These are phyloP conservation scores for Metschnikowia lunata DNA, from an alignment of 805 yeast species.

Conservation along the genomic window DNA sequence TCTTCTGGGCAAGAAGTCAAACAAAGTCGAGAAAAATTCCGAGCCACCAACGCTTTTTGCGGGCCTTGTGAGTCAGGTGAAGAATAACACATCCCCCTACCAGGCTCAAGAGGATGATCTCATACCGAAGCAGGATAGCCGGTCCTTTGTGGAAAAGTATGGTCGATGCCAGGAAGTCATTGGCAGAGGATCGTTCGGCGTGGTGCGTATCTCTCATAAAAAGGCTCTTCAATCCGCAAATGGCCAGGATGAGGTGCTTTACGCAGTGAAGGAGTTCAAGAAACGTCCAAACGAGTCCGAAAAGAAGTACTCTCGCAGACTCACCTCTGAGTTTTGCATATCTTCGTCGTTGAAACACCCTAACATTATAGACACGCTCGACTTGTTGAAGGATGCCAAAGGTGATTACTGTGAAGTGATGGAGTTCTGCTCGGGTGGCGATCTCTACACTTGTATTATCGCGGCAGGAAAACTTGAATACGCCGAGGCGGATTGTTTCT, in stretches of 20 bases:
- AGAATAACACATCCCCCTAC: constrained; percentile 26
- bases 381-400: constrained; percentile 73
- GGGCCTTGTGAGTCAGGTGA: constrained; percentile 59
- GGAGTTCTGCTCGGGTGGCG: constrained; percentile 85
- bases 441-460: constrained; percentile 66
- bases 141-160: constrained; percentile 79
- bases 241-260: constrained; percentile 46
- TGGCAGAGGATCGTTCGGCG: constrained; percentile 93
- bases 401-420: constrained; percentile 81
- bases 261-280: constrained; percentile 86
- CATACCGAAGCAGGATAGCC: constrained; percentile 28
- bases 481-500: constrained; percentile 85
- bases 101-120: constrained; percentile 18
- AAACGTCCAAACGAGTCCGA: constrained; percentile 56
- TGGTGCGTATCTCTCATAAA: constrained; percentile 84
- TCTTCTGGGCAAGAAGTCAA: constrained; percentile 21
- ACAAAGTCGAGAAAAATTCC: constrained; percentile 15
- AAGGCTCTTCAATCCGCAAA: constrained; percentile 24
- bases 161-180: constrained; percentile 93
- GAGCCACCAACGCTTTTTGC: constrained; percentile 69
- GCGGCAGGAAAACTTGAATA: constrained; percentile 76
- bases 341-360: constrained; percentile 73
- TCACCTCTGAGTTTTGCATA: constrained; percentile 80
- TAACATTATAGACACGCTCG: constrained; percentile 73
- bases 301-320: constrained; percentile 62